Conservation (phyloP, 768 basidiomycete genomes). For the Boletus sp. region DNA sequence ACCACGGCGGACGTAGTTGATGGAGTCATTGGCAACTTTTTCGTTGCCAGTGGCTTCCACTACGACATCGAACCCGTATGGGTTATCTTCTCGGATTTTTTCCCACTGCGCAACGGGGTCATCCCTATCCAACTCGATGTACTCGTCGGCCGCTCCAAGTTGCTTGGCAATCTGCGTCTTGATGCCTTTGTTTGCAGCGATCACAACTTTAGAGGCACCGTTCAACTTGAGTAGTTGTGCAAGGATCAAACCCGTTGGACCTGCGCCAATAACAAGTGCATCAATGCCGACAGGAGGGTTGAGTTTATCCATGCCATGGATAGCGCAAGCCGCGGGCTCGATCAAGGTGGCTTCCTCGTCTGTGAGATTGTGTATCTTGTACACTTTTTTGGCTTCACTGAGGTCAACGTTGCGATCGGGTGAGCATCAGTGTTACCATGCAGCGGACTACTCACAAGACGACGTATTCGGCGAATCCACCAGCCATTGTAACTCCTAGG, state of each 20-base stretch:
- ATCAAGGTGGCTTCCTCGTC: conserved; percentile 84
- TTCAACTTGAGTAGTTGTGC: conserved; percentile 84
- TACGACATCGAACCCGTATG: conserved; percentile 83
- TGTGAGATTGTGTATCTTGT: conserved; percentile 79
- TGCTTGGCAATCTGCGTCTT: conserved; percentile 82
- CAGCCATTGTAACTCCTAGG: conserved; percentile 72
- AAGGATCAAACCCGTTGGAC: conserved; percentile 83
- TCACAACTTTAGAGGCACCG: conserved; percentile 73
- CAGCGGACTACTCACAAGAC: conserved; percentile 54
- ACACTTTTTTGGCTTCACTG: conserved; percentile 69
- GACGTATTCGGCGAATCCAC: conserved; percentile 87
- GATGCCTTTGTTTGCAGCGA: conserved; percentile 84
- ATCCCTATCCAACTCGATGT: conserved; percentile 74
- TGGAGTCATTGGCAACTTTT: conserved; percentile 74
- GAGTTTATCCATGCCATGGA: conserved; percentile 86
- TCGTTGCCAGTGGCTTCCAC: conserved; percentile 76
- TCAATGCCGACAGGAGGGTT: conserved; percentile 75
- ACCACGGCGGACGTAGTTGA: conserved; percentile 80
- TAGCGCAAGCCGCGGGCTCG: conserved; percentile 84
- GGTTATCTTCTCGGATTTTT: conserved; percentile 69
- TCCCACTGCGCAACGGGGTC: conserved; percentile 73
- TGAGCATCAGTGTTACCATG: not conserved
- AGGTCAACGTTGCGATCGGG: not conserved
- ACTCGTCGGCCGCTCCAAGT: conserved; percentile 75
- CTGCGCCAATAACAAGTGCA: conserved; percentile 79